Percentiles rank a stretch among this genome's conserved stretches.
Evolutionary conservation across 805 yeast genomes (phyloP).

Genomic region (Monosporozyma unispora): DNA sequence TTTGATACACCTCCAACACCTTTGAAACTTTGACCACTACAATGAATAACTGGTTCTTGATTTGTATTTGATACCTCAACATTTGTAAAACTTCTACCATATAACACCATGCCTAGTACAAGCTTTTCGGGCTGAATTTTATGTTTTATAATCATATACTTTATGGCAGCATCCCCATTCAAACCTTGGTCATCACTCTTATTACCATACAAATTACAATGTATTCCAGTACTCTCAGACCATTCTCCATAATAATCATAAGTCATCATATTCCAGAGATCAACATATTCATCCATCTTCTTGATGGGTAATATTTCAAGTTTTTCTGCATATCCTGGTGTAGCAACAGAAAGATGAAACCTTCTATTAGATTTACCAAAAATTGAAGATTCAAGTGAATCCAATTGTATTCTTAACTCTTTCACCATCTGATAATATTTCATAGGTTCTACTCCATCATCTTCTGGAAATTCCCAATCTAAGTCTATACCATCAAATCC

Average conservation of each 20-base stretch:
- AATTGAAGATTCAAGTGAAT: slow-evolving; percentile 29
- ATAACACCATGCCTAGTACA: slow-evolving; percentile 79
- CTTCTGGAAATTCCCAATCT: slow-evolving; percentile 87
- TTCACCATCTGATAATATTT: slow-evolving; percentile 37
- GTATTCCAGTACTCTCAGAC: slow-evolving; percentile 55
- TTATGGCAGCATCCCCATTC: slow-evolving; percentile 43
- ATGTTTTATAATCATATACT: slow-evolving; percentile 32
- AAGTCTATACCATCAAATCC: slow-evolving; percentile 87
- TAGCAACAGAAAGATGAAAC: slow-evolving; percentile 59
- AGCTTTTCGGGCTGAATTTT: slow-evolving; percentile 44
- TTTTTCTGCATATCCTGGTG: slow-evolving; percentile 55
- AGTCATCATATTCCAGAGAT: slow-evolving; percentile 82
- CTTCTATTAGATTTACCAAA: slow-evolving; percentile 12
- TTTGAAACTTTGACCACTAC: slow-evolving; percentile 33
- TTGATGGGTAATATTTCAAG: slow-evolving; percentile 36
- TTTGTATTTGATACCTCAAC: slow-evolving; percentile 15
- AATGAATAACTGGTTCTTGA: slow-evolving; percentile 14
- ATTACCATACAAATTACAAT: slow-evolving; percentile 48
- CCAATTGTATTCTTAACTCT: slow-evolving; percentile 34
- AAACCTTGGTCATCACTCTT: slow-evolving; percentile 29
- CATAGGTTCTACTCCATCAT: slow-evolving; percentile 34
- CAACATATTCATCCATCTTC: slow-evolving; percentile 49
- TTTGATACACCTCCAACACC: slow-evolving; percentile 38
- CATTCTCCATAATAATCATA: slow-evolving; percentile 82
- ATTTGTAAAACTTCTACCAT: slow-evolving; percentile 53